phyloP scores from a whole-genome alignment of 2,329 filamentous ascomycete species.

The Pezicula rhizophila region DNA sequence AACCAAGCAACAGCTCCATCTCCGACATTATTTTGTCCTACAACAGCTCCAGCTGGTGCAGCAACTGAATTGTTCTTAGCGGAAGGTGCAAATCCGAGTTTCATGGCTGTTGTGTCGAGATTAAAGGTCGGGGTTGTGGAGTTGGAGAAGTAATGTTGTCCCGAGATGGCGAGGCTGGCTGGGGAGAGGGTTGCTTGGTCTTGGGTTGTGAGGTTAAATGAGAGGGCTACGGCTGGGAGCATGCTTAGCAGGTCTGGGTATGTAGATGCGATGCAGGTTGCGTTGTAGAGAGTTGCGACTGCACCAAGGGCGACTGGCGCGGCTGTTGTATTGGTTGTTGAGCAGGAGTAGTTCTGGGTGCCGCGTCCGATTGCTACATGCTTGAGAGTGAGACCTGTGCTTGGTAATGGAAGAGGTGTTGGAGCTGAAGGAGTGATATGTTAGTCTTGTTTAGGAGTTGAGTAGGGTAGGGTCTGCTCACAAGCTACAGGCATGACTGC shows the following conservation, averaged over 20 bases:
- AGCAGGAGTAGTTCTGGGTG: slow-evolving; percentile 91
- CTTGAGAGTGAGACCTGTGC: slow-evolving; percentile 55
- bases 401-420: slow-evolving; percentile 53
- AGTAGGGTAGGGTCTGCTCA: slow-evolving; percentile 21
- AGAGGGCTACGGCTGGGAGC: slow-evolving; percentile 62
- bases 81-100: slow-evolving; percentile 56
- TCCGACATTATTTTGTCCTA: slow-evolving; percentile 50
- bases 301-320: slow-evolving; percentile 65
- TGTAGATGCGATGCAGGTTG: slow-evolving; percentile 68
- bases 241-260: slow-evolving; percentile 60
- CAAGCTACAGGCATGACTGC: slow-evolving; percentile 44
- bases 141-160: slow-evolving; percentile 76
- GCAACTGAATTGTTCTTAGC: slow-evolving; percentile 53
- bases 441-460: slow-evolving; percentile 3
- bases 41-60: slow-evolving; percentile 56
- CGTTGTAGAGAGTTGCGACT: slow-evolving; percentile 80
- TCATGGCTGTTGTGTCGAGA: slow-evolving; percentile 51
- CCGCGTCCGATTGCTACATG: slow-evolving; percentile 84
- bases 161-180: slow-evolving; percentile 58
- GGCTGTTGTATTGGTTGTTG: slow-evolving; percentile 50
- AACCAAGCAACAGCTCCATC: slow-evolving; percentile 76
- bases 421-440: slow-evolving; percentile 37
- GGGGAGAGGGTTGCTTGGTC: slow-evolving; percentile 40
- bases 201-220: slow-evolving; percentile 49
- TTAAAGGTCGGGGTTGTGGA: slow-evolving; percentile 72